Evolutionary conservation across 163 green algal species (phyloP).

Genomic region (Prototheca stagnorum): DNA sequence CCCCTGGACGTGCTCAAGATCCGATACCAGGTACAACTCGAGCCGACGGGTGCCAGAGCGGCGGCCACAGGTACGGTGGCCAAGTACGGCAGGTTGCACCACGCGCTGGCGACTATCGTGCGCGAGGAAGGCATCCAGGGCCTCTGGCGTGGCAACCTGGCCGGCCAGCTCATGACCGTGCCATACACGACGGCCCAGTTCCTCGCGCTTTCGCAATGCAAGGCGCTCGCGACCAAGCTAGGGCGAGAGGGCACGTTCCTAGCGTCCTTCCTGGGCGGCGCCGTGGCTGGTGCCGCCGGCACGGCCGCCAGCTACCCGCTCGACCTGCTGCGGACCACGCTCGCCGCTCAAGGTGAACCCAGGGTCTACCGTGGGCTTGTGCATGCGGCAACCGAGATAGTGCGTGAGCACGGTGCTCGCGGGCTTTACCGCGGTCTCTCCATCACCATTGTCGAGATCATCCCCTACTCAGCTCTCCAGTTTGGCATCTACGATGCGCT

Average conservation of each 20-base stretch:
- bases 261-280: constrained; percentile 70
- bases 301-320: constrained; percentile 93
- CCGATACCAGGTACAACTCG: constrained; percentile 82
- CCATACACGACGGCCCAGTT: constrained; percentile 98
- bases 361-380: constrained; percentile 74
- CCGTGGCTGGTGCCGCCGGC: constrained; percentile 65
- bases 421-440: constrained; percentile 81
- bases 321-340: constrained; percentile 87
- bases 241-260: constrained; percentile 19
- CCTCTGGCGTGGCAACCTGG: constrained; percentile 86
- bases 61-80: constrained; percentile 4
- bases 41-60: constrained; percentile 22
- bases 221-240: constrained; percentile 20
- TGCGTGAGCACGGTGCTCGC: constrained; percentile 35
- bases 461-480: constrained; percentile 90
- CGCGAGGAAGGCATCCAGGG: constrained; percentile 79
- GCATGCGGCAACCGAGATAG: constrained; percentile 55
- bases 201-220: constrained; percentile 62
- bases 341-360: constrained; percentile 89
- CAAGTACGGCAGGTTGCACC: constrained; percentile 81
- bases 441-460: constrained; percentile 90
- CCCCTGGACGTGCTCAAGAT: constrained; percentile 98
- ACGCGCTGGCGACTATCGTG: constrained; percentile 71
- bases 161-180: constrained; percentile 78
- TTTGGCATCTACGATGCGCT: constrained; percentile 75